A percentile compares a stretch with the other conserved stretches of the same genome.
Conservation (phyloP, 352 stramenopile genomes). For the Phytophthora brassicae region DNA sequence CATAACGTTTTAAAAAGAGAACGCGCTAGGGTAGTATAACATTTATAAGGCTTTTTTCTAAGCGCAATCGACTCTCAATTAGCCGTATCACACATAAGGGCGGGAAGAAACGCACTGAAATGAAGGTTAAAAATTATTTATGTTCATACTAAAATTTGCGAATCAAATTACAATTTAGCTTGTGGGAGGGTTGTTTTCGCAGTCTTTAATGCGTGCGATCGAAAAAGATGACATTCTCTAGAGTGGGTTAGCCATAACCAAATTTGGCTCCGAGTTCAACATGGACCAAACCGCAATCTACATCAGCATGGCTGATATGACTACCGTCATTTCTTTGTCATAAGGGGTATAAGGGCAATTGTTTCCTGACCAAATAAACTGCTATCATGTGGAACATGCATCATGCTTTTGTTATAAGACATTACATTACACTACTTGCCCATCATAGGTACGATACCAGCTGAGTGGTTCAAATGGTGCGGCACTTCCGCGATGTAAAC, state of each 20-base stretch:
- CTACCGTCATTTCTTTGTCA: no score
- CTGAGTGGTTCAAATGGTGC: no score
- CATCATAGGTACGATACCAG: no score
- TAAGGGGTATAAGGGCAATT: no score
- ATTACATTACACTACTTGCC: no score
- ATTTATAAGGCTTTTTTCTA: slow-evolving; percentile 9
- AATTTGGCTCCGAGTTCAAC: slow-evolving; percentile 5
- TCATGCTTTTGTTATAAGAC: no score
- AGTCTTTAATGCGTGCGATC: slow-evolving; percentile 11
- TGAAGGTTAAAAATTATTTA: slow-evolving; percentile 8
- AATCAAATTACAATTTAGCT: slow-evolving; percentile 3
- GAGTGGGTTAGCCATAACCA: neutral
- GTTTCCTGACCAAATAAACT: no score
- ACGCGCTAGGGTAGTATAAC: neutral
- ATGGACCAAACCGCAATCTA: slow-evolving; percentile 16
- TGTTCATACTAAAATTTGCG: no score
- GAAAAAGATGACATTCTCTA: slow-evolving; percentile 9
- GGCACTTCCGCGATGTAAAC: no score
- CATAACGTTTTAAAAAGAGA: neutral
- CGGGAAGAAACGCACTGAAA: slow-evolving; percentile 4
- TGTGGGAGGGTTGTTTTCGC: slow-evolving; percentile 12
- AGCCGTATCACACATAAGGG: slow-evolving; percentile 10
- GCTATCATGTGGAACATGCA: no score
- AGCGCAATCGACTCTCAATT: slow-evolving; percentile 7
- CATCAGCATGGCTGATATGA: slow-evolving; percentile 14